These are phyloP conservation scores for Wolfiporia cocos DNA, from an alignment of 1,284 basidiomycete species.

Conservation along the genomic window DNA sequence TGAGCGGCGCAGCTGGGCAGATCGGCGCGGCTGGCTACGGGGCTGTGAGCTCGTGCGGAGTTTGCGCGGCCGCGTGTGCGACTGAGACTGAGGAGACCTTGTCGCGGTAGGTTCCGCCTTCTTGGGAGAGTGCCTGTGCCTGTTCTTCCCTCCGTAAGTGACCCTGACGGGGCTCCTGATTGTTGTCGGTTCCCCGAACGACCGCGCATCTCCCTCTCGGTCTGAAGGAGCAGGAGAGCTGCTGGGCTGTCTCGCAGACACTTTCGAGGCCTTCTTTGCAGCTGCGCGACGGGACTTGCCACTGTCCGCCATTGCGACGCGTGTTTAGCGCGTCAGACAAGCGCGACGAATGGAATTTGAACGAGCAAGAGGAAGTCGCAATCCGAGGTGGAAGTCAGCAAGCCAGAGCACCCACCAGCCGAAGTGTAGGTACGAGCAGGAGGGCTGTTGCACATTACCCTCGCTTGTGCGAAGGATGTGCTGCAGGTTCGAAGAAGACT, in stretches of 20 bases:
- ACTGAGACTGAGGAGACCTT: too few species aligned
- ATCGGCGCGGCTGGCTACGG: neutral
- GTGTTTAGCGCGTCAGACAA: too few species aligned
- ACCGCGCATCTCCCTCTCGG: slow-evolving; percentile 10
- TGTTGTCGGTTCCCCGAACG: slow-evolving; percentile 20
- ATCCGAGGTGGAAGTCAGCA: too few species aligned
- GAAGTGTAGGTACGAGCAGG: too few species aligned
- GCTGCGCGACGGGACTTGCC: slow-evolving; percentile 18
- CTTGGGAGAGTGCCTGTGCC: slow-evolving; percentile 9
- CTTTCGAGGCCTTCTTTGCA: slow-evolving; percentile 19
- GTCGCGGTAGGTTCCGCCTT: too few species aligned
- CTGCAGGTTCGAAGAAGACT: too few species aligned
- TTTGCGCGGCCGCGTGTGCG: too few species aligned
- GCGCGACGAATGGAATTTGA: too few species aligned
- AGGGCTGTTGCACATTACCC: too few species aligned
- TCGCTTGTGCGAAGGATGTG: too few species aligned
- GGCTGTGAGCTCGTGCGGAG: neutral
- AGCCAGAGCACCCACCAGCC: too few species aligned
- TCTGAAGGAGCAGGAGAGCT: slow-evolving; percentile 19
- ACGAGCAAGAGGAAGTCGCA: too few species aligned
- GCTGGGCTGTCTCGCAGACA: slow-evolving; percentile 21
- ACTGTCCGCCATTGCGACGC: neutral
- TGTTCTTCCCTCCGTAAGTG: slow-evolving; percentile 17
- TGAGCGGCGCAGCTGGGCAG: neutral
- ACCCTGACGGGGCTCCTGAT: slow-evolving; percentile 10